These are phyloP conservation scores for Acanthamoeba healyi DNA, from an alignment of 208 protist species.

Conservation along the genomic window DNA sequence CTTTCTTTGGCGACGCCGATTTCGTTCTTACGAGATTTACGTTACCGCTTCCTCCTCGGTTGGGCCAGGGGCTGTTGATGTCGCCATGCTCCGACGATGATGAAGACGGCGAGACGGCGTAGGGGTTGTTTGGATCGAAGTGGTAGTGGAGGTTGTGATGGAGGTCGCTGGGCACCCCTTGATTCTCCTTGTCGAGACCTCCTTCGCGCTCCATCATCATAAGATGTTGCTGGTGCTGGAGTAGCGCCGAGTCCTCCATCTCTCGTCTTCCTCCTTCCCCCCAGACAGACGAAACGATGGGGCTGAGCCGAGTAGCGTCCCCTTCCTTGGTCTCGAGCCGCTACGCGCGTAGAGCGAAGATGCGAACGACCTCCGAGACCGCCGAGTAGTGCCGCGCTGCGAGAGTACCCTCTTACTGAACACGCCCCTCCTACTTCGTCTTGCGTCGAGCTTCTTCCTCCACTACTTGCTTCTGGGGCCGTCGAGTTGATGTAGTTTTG, in stretches of 20 bases:
- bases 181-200: not conserved
- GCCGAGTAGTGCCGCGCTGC: no score
- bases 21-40: not conserved
- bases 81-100: not conserved
- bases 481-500: no score
- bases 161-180: not conserved
- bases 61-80: not conserved
- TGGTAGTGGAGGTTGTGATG: no score
- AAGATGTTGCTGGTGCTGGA: not conserved
- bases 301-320: not conserved
- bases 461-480: no score
- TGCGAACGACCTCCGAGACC: no score
- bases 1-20: not conserved
- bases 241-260: conserved; percentile 1
- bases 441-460: no score
- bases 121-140: not conserved
- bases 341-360: no score
- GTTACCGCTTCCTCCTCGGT: not conserved
- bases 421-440: no score
- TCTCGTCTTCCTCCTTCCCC: not conserved
- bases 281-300: not conserved
- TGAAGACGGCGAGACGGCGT: no score
- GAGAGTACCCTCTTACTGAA: no score
- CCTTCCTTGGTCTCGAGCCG: not conserved
- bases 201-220: not conserved